Percentiles rank a stretch among this genome's conserved stretches.
Evolutionary conservation across 23 red algal species (phyloP).

Genomic region (Cyanidiococcus yangmingshanensis): DNA sequence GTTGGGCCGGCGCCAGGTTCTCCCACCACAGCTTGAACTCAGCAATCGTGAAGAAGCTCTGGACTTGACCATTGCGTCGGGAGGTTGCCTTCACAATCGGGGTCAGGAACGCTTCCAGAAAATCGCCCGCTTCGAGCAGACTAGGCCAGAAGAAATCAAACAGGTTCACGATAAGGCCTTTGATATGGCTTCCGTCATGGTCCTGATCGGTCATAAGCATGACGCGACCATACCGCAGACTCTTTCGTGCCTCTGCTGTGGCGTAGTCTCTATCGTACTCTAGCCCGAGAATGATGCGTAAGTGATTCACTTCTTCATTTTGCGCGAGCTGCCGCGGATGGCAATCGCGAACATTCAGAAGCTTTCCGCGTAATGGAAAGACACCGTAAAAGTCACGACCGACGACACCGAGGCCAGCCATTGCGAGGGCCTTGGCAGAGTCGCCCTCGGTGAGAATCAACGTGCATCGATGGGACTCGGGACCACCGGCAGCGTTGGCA

Average conservation of each 20-base stretch:
- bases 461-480: constrained; percentile 73
- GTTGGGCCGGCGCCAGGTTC: constrained; percentile 1
- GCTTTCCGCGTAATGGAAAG: constrained; percentile 92
- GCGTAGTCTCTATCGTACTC: constrained; percentile 65
- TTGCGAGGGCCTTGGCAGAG: constrained; percentile 82
- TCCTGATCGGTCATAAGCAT: constrained; percentile 99
- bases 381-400: constrained; percentile 95
- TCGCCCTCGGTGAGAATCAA: constrained; percentile 97
- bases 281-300: constrained; percentile 92
- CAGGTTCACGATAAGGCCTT: constrained; percentile 92
- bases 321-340: constrained; percentile 91
- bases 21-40: constrained; percentile 59
- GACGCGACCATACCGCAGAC: constrained; percentile 87
- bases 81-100: constrained; percentile 72
- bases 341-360: constrained; percentile 93
- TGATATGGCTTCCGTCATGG: constrained; percentile 98
- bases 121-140: constrained; percentile 58
- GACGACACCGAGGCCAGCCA: constrained; percentile 84
- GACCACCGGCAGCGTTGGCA: constrained; percentile 81
- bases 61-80: constrained; percentile 28
- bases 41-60: constrained; percentile 72
- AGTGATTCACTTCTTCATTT: constrained; percentile 79
- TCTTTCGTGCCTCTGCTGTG: constrained; percentile 43
- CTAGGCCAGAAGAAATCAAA: constrained; percentile 96
- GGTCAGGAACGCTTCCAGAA: constrained; percentile 92